Evolutionary conservation across 306 rosid species (phyloP).

Genomic region (Vicia villosa): DNA sequence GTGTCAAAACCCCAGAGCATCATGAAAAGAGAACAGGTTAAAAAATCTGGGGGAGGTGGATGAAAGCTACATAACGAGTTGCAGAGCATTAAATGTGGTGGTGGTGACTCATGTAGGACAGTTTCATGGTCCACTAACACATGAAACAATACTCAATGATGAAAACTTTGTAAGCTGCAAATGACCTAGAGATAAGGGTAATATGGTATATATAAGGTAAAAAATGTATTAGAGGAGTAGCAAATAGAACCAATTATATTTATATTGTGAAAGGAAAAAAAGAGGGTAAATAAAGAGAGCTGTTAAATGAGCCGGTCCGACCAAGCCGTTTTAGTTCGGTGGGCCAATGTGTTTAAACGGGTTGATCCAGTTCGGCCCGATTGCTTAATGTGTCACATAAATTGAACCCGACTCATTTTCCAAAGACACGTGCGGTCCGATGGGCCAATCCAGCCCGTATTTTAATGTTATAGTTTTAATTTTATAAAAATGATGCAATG

Average conservation of each 20-base stretch:
- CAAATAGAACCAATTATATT: not conserved
- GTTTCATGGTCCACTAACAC: slow-evolving; percentile 6
- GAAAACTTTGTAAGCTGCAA: slow-evolving; percentile 1
- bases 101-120: slow-evolving; percentile 1
- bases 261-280: no score
- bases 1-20: slow-evolving; percentile 45
- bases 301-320: no score
- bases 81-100: slow-evolving; percentile 21
- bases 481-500: no score
- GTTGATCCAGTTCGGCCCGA: no score
- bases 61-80: slow-evolving; percentile 38
- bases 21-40: slow-evolving; percentile 25
- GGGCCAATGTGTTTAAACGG: no score
- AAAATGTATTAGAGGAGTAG: not conserved
- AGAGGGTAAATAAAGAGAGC: no score
- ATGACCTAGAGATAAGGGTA: not conserved
- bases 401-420: no score
- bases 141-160: not conserved
- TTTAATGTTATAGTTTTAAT: no score
- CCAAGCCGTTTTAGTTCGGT: no score
- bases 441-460: no score
- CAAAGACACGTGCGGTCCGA: no score
- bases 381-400: no score
- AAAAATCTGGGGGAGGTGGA: slow-evolving; percentile 2
- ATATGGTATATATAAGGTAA: not conserved